Percentiles rank a stretch among this genome's conserved stretches.
Evolutionary conservation across 2,329 filamentous ascomycete species (phyloP).

Genomic region (Aspergillus sp.): DNA sequence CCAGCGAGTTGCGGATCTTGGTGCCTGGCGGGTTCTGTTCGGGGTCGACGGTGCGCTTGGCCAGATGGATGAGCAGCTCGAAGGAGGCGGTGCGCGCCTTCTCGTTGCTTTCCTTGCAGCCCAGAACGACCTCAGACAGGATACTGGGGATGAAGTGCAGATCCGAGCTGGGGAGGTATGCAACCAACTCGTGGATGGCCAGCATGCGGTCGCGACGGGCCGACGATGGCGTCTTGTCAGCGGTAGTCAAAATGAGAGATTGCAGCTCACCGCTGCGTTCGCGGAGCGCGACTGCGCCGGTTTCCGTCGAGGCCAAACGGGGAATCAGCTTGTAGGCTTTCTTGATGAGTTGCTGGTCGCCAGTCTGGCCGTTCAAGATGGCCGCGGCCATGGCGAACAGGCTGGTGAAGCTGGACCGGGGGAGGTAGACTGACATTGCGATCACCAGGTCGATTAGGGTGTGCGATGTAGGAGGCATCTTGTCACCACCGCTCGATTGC

Average conservation of each 20-base stretch:
- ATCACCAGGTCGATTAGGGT: slow-evolving; percentile 96
- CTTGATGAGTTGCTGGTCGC: slow-evolving; percentile 89
- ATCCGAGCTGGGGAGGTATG: slow-evolving; percentile 66
- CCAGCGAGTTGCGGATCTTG: slow-evolving; percentile 81
- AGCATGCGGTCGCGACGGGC: slow-evolving; percentile 79
- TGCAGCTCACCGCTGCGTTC: slow-evolving; percentile 75
- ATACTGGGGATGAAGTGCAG: slow-evolving; percentile 91
- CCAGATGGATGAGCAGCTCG: slow-evolving; percentile 81
- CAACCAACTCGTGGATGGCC: slow-evolving; percentile 73
- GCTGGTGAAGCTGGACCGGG: slow-evolving; percentile 72
- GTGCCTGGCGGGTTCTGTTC: slow-evolving; percentile 46
- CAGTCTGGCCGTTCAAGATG: slow-evolving; percentile 61
- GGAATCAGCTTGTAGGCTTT: slow-evolving; percentile 98
- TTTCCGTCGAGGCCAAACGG: slow-evolving; percentile 72
- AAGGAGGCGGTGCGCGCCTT: slow-evolving; percentile 85
- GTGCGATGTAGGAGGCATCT: slow-evolving; percentile 85
- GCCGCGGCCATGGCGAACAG: slow-evolving; percentile 82
- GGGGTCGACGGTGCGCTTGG: slow-evolving; percentile 69
- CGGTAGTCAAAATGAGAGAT: slow-evolving; percentile 67
- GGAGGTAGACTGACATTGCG: slow-evolving; percentile 89
- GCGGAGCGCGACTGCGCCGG: slow-evolving; percentile 66
- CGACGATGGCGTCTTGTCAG: slow-evolving; percentile 79
- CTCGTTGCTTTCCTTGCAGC: slow-evolving; percentile 96
- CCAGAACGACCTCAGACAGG: slow-evolving; percentile 88
- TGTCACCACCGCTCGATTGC: slow-evolving; percentile 59